phyloP scores from a whole-genome alignment of 2,329 filamentous ascomycete genomes.

The Penicillium nordicum region DNA sequence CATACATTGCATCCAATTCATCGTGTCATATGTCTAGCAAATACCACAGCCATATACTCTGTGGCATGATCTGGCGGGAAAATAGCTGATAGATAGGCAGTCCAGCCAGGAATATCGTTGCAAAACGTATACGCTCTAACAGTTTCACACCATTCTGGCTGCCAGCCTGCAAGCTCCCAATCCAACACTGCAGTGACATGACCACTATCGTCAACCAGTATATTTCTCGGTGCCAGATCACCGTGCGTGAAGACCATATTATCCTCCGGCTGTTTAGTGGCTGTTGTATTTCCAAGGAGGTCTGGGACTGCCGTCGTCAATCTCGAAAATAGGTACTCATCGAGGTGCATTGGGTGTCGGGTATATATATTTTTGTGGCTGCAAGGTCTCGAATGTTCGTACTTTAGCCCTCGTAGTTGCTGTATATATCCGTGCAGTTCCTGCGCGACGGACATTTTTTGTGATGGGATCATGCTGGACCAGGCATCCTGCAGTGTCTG shows the following conservation, averaged over 20 bases:
- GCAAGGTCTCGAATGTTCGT: too few species aligned
- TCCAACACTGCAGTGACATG: conserved; percentile 7
- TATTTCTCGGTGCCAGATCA: conserved; percentile 8
- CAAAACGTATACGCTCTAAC: conserved; percentile 1
- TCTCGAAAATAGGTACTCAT: not conserved
- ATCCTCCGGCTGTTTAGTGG: not conserved
- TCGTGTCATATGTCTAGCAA: not conserved
- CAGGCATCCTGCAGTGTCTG: conserved; percentile 7
- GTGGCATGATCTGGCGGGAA: not conserved
- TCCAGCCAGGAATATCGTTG: conserved; percentile 2
- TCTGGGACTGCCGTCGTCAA: not conserved
- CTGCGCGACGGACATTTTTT: conserved; percentile 6
- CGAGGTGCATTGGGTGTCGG: not conserved
- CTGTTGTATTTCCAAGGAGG: not conserved
- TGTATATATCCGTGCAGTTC: conserved; percentile 6
- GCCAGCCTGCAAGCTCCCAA: conserved; percentile 9
- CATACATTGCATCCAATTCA: not conserved
- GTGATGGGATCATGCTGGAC: conserved; percentile 2
- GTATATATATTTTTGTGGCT: not conserved
- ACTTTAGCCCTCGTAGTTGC: not conserved
- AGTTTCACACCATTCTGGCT: conserved; percentile 1
- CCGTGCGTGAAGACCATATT: conserved; percentile 5
- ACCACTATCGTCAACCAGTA: conserved; percentile 4
- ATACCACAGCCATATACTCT: conserved; percentile 1
- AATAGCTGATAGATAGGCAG: not conserved